These are phyloP conservation scores for Acarospora socialis DNA, from an alignment of 2,329 filamentous ascomycete genomes.

Conservation along the genomic window DNA sequence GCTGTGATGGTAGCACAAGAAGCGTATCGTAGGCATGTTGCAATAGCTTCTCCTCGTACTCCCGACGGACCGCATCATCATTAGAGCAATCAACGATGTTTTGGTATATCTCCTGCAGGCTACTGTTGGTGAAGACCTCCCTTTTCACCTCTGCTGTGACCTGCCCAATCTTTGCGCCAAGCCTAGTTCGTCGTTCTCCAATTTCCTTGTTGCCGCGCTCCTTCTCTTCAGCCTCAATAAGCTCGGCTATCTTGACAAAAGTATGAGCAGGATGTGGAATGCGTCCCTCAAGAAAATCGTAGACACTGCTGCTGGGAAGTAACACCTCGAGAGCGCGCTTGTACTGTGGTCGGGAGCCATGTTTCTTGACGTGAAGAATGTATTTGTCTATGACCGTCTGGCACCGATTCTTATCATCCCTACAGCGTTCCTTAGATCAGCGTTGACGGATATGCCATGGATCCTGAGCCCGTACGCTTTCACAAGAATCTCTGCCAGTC, in stretches of 20 bases:
- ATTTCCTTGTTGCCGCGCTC: constrained; percentile 82
- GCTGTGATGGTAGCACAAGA: constrained; percentile 48
- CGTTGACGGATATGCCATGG: background rate
- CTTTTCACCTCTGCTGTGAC: constrained; percentile 78
- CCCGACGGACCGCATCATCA: constrained; percentile 70
- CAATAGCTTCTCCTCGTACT: constrained; percentile 82
- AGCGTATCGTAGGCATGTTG: constrained; percentile 68
- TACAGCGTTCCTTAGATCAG: constrained; percentile 15
- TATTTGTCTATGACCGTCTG: constrained; percentile 65
- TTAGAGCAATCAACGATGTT: constrained; percentile 79
- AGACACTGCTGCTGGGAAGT: constrained; percentile 68
- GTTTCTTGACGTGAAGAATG: constrained; percentile 53
- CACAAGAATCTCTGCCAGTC: constrained; percentile 60
- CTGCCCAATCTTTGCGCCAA: constrained; percentile 70
- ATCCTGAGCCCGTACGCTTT: constrained; percentile 38
- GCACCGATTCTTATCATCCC: constrained; percentile 44
- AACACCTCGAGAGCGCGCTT: constrained; percentile 61
- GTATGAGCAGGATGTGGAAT: constrained; percentile 66
- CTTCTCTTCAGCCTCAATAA: constrained; percentile 74
- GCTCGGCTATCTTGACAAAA: constrained; percentile 68
- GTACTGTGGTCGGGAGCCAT: constrained; percentile 60
- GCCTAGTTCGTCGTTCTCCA: constrained; percentile 69
- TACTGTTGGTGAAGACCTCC: constrained; percentile 63
- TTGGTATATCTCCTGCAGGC: constrained; percentile 66
- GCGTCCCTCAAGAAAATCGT: constrained; percentile 68